Evolutionary conservation across 2,329 filamentous ascomycete genomes (phyloP).

Genomic region (Fonsecaea multimorphosa): DNA sequence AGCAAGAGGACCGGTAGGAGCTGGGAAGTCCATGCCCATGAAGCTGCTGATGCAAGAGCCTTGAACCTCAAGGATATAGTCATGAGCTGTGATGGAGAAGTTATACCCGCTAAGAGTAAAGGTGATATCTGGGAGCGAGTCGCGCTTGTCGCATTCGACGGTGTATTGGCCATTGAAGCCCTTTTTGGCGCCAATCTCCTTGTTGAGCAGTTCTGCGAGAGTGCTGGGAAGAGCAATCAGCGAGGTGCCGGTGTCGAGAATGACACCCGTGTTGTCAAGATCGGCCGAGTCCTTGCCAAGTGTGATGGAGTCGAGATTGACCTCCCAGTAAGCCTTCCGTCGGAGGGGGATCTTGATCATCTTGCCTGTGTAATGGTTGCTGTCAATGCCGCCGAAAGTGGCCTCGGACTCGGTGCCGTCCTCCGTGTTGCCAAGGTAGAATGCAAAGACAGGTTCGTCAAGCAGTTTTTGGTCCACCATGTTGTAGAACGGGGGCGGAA

Average conservation of each 20-base stretch:
- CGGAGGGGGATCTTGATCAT: slow-evolving; percentile 92
- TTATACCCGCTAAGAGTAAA: slow-evolving; percentile 91
- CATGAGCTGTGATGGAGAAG: slow-evolving; percentile 85
- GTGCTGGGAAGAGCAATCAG: slow-evolving; percentile 91
- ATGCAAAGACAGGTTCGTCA: slow-evolving; percentile 92
- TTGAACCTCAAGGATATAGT: slow-evolving; percentile 95
- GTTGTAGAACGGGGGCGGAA: slow-evolving; percentile 94
- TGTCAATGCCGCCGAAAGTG: slow-evolving; percentile 86
- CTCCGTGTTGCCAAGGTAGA: slow-evolving; percentile 84
- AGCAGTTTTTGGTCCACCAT: slow-evolving; percentile 88
- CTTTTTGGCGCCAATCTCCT: slow-evolving; percentile 98
- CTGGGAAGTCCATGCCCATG: slow-evolving; percentile 92
- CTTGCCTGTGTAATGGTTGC: slow-evolving; percentile 81
- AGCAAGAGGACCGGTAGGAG: slow-evolving; percentile 85
- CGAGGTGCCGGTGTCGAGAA: slow-evolving; percentile 97
- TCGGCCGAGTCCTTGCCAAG: slow-evolving; percentile 86
- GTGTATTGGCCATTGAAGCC: slow-evolving; percentile 96
- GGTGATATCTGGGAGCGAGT: slow-evolving; percentile 83
- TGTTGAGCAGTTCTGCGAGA: slow-evolving; percentile 93
- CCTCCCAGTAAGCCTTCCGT: slow-evolving; percentile 99
- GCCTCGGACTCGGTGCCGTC: slow-evolving; percentile 80
- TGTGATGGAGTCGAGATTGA: slow-evolving; percentile 89
- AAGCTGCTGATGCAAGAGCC: slow-evolving; percentile 97
- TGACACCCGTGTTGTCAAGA: slow-evolving; percentile 92
- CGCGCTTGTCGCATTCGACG: slow-evolving; percentile 84